These are phyloP conservation scores for Trichoderma sp. DNA, from an alignment of 2,329 filamentous ascomycete genomes.

Conservation along the genomic window DNA sequence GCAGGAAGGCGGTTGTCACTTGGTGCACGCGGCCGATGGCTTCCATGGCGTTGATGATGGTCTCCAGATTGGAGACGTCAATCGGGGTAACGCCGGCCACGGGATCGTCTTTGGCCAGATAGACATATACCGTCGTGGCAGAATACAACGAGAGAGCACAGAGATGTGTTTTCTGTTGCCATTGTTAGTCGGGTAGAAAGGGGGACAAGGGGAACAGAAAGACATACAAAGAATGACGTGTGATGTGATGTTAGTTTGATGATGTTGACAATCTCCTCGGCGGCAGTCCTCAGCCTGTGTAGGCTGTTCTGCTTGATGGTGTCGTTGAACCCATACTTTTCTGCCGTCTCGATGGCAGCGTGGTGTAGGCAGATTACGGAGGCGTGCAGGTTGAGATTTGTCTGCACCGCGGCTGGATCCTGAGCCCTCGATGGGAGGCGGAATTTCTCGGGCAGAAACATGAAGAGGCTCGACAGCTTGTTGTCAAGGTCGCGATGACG, in stretches of 20 bases:
- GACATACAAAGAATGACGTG: conserved; percentile 63
- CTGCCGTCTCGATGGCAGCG: conserved; percentile 80
- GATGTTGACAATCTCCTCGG: conserved; percentile 81
- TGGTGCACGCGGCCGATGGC: conserved; percentile 72
- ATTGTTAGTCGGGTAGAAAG: not conserved
- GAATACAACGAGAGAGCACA: conserved; percentile 80
- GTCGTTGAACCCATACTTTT: conserved; percentile 67
- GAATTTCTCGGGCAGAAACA: conserved; percentile 75
- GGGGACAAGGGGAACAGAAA: conserved; percentile 36
- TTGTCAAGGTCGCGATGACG: conserved; percentile 83
- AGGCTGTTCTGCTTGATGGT: conserved; percentile 71
- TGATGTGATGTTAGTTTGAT: conserved; percentile 77
- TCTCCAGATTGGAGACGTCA: conserved; percentile 62
- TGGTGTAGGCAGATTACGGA: conserved; percentile 87
- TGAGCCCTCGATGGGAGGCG: conserved; percentile 69
- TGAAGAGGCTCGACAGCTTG: conserved; percentile 72
- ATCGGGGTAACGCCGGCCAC: conserved; percentile 58
- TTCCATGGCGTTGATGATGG: conserved; percentile 77
- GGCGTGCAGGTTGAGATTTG: conserved; percentile 87
- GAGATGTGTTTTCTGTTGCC: conserved; percentile 40
- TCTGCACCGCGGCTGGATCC: conserved; percentile 74
- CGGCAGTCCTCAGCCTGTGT: conserved; percentile 73
- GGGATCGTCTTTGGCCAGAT: conserved; percentile 70
- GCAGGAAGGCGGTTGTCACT: conserved; percentile 81
- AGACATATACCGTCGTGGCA: conserved; percentile 79